Evolutionary conservation across 2,329 filamentous ascomycete genomes (phyloP).

Genomic region (Neodidymelliopsis sp.): DNA sequence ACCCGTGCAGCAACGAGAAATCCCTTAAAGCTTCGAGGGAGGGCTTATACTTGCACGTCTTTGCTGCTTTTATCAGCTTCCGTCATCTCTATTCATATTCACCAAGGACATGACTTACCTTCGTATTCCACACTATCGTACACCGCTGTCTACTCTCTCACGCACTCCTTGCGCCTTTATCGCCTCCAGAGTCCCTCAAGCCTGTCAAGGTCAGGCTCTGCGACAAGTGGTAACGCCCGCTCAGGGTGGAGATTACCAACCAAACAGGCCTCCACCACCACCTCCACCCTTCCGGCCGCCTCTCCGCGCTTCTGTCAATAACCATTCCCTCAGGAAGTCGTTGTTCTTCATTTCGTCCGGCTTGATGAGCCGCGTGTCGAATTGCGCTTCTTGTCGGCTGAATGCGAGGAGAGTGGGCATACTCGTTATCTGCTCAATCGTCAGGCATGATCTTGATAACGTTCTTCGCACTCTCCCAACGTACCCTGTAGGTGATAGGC

Average conservation of each 20-base stretch:
- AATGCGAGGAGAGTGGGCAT: constrained; percentile 61
- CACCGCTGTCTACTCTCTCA: background rate
- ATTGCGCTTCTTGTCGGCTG: constrained; percentile 58
- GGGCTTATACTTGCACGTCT: too few relatives aligned
- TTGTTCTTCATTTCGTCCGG: constrained; percentile 56
- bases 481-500: constrained; percentile 51
- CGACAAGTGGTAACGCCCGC: background rate
- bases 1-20: too few relatives aligned
- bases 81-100: too few relatives aligned
- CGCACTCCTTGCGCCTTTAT: constrained; percentile 2
- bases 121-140: too few relatives aligned
- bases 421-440: constrained; percentile 48
- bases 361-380: constrained; percentile 54
- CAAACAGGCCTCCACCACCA: constrained; percentile 54
- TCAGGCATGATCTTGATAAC: constrained; percentile 1
- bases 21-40: too few relatives aligned
- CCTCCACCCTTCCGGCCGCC: constrained; percentile 54
- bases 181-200: constrained; percentile 11
- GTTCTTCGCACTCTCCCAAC: background rate
- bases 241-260: constrained; percentile 27
- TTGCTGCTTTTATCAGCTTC: too few relatives aligned
- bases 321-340: constrained; percentile 56
- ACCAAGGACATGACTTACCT: too few relatives aligned
- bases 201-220: constrained; percentile 14
- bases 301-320: constrained; percentile 56